Conservation (phyloP, 2,329 filamentous ascomycete species). For the Scorias spongiosa region DNA sequence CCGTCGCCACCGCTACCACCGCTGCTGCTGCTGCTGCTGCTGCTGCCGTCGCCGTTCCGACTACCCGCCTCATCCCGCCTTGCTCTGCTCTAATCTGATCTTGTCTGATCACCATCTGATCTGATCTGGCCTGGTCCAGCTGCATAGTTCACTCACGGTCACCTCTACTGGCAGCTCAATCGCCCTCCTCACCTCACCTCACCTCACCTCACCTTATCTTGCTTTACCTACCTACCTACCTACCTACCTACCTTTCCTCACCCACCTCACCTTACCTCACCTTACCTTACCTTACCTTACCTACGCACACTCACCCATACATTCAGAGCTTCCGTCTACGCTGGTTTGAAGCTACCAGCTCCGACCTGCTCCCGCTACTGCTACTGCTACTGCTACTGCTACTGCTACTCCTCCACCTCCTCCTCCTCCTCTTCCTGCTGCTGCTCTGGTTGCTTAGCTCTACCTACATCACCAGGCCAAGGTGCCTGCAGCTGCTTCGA, state of each 20-base stretch:
- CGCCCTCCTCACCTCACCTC: too few species aligned
- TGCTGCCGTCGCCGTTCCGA: too few species aligned
- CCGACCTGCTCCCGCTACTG: not conserved
- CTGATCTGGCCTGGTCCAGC: not conserved
- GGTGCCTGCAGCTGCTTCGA: not conserved
- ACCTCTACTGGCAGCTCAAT: too few species aligned
- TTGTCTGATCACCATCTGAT: not conserved
- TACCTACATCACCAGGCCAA: not conserved
- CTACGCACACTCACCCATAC: not conserved
- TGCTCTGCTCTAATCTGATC: not conserved
- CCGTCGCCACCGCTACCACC: not conserved
- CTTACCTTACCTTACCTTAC: not conserved
- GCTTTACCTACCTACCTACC: not conserved
- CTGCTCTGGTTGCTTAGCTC: not conserved
- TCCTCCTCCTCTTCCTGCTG: slow-evolving; percentile 1
- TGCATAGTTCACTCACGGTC: too few species aligned
- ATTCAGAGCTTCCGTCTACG: not conserved
- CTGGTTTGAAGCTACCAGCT: not conserved
- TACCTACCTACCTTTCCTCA: not conserved
- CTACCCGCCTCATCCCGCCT: not conserved
- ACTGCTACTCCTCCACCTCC: not conserved
- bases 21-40: not conserved
- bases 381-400: slow-evolving; percentile 1
- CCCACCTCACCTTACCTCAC: not conserved
- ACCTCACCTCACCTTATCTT: not conserved